Evolutionary conservation across 306 rosid species (phyloP).

Genomic region (Begonia fuchsioides): DNA sequence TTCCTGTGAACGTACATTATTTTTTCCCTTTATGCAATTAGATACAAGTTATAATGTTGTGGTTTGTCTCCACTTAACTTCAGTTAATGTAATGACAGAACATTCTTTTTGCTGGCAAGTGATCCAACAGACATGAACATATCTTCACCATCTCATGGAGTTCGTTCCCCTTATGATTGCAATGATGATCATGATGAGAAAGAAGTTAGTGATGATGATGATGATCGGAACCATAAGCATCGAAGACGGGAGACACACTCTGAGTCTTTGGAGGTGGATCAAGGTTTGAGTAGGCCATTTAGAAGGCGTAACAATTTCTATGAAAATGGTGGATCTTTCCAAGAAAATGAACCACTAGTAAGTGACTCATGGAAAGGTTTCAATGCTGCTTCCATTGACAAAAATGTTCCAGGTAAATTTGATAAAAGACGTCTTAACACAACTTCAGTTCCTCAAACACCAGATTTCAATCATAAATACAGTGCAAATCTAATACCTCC

Average conservation of each 20-base stretch:
- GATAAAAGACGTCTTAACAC: conserved; percentile 65
- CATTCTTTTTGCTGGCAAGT: conserved; percentile 13
- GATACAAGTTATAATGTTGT: no score
- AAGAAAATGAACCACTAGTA: conserved; percentile 67
- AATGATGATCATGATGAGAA: conserved; percentile 33
- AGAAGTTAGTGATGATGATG: conserved; percentile 93
- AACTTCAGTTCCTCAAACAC: conserved; percentile 33
- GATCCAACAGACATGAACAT: conserved; percentile 56
- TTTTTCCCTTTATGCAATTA: no score
- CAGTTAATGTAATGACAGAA: conserved; percentile 14
- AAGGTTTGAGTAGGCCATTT: conserved; percentile 56
- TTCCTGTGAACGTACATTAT: no score
- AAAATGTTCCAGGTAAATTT: conserved; percentile 43
- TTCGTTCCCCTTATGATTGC: conserved; percentile 7
- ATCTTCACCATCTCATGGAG: conserved; percentile 47
- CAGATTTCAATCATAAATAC: conserved; percentile 59
- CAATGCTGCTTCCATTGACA: conserved; percentile 27
- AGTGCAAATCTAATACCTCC: conserved; percentile 45
- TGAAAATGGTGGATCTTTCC: conserved; percentile 51
- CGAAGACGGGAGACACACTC: conserved; percentile 21
- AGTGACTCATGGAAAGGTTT: conserved; percentile 43
- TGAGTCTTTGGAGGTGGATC: conserved; percentile 73
- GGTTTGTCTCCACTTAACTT: no score
- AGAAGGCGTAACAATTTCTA: conserved; percentile 59
- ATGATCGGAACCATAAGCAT: conserved; percentile 65